Evolutionary conservation across 1,284 basidiomycete genomes (phyloP).

Genomic region (Tremellales sp.): DNA sequence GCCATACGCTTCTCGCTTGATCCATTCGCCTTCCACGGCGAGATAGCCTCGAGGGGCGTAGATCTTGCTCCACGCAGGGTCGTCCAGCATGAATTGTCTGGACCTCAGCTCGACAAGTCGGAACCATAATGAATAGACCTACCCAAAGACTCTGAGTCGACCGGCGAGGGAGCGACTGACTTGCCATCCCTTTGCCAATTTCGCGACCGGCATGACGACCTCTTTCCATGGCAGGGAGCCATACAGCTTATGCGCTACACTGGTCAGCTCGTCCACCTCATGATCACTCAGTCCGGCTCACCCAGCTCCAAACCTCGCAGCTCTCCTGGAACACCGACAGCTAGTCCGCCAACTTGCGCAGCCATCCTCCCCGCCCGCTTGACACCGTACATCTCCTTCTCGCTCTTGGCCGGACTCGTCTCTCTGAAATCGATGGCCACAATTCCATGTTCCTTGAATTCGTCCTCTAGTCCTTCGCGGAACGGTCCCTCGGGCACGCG

Average conservation of each 20-base stretch:
- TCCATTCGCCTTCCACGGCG: conserved; percentile 67
- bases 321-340: conserved; percentile 82
- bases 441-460: conserved; percentile 12
- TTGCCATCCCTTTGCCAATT: conserved; percentile 69
- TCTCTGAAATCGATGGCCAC: conserved; percentile 84
- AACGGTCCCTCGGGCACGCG: conserved; percentile 57
- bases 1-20: conserved; percentile 59
- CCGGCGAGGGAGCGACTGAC: conserved; percentile 70
- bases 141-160: conserved; percentile 62
- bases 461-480: background rate
- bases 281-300: conserved; percentile 45
- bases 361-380: conserved; percentile 67
- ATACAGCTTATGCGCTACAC: conserved; percentile 40
- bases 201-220: conserved; percentile 69
- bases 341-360: conserved; percentile 68
- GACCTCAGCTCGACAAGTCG: conserved; percentile 22
- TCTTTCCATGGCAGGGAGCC: conserved; percentile 65
- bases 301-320: conserved; percentile 65
- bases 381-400: conserved; percentile 67
- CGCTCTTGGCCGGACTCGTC: conserved; percentile 68
- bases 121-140: background rate
- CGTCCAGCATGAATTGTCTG: conserved; percentile 63
- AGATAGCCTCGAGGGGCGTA: conserved; percentile 75
- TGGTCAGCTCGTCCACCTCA: background rate
- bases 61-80: conserved; percentile 70